Conservation (phyloP, 2,329 filamentous ascomycete genomes). For the Botryotinia calthae region DNA sequence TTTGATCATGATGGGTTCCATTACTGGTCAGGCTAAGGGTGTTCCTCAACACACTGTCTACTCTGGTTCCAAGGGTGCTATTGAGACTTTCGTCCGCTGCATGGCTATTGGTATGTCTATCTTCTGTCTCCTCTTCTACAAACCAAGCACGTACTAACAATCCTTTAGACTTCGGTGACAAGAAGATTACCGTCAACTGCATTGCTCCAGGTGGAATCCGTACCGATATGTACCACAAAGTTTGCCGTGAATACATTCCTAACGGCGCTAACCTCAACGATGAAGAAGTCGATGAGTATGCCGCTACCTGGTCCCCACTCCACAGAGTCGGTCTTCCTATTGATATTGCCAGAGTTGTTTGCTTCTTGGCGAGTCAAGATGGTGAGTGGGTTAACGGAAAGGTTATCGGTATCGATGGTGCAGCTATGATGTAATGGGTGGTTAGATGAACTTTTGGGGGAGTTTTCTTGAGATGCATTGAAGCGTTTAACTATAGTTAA, state of each 20-base stretch:
- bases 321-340: slow-evolving; percentile 65
- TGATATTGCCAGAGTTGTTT: slow-evolving; percentile 65
- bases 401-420: slow-evolving; percentile 31
- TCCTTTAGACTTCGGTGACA: slow-evolving; percentile 51
- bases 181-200: slow-evolving; percentile 66
- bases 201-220: slow-evolving; percentile 68
- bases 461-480: neutral
- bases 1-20: slow-evolving; percentile 72
- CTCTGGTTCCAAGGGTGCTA: slow-evolving; percentile 71
- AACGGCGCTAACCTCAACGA: slow-evolving; percentile 53
- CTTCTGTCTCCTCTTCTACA: too few relatives aligned
- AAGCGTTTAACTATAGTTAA: neutral
- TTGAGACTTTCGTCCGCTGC: slow-evolving; percentile 73
- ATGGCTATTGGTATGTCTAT: slow-evolving; percentile 61
- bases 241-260: slow-evolving; percentile 63
- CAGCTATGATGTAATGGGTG: slow-evolving; percentile 29
- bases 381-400: slow-evolving; percentile 44
- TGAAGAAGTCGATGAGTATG: slow-evolving; percentile 60
- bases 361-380: slow-evolving; percentile 57
- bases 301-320: slow-evolving; percentile 61
- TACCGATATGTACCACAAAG: slow-evolving; percentile 66
- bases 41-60: slow-evolving; percentile 72
- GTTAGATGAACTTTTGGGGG: neutral
- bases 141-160: slow-evolving; percentile 60
- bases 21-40: slow-evolving; percentile 64